Conservation (phyloP, 2,329 filamentous ascomycete species). For the Mycogone perniciosa region DNA sequence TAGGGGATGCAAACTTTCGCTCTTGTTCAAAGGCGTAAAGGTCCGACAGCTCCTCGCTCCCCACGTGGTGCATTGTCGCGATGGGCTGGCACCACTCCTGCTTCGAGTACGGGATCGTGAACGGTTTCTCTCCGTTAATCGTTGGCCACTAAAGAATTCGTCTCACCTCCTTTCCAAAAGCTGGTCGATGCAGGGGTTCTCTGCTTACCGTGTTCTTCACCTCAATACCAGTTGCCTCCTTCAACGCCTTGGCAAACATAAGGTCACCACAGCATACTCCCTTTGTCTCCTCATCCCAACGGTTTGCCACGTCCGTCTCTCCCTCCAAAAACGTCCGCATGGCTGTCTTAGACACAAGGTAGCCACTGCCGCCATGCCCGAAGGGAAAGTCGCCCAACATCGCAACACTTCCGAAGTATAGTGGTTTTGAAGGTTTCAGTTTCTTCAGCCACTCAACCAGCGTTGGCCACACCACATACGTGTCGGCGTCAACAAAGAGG, state of each 20-base stretch:
- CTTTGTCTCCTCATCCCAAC: constrained; percentile 37
- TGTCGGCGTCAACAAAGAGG: constrained; percentile 53
- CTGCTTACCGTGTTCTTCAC: constrained; percentile 37
- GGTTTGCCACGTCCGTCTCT: constrained; percentile 37
- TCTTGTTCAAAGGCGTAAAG: constrained; percentile 47
- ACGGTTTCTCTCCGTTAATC: constrained; percentile 50
- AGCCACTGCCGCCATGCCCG: constrained; percentile 52
- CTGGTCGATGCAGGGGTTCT: not conserved
- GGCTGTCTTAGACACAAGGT: constrained; percentile 44
- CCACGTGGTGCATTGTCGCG: constrained; percentile 50
- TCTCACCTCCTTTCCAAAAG: not conserved
- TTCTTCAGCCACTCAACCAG: constrained; percentile 41
- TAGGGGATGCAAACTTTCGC: constrained; percentile 26
- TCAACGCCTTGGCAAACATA: constrained; percentile 40
- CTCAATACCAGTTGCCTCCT: constrained; percentile 34
- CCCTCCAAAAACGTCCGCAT: constrained; percentile 41
- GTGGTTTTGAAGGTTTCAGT: constrained; percentile 36
- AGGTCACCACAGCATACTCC: constrained; percentile 47
- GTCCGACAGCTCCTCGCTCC: constrained; percentile 42
- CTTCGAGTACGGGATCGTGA: constrained; percentile 40
- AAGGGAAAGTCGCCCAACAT: constrained; percentile 39
- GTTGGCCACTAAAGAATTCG: constrained; percentile 38
- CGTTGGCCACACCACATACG: constrained; percentile 50
- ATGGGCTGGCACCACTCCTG: constrained; percentile 51
- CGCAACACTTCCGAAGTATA: constrained; percentile 46